Base-by-base conservation (phyloP, 352 stramenopile species). In the Pythium sukuiense region DNA sequence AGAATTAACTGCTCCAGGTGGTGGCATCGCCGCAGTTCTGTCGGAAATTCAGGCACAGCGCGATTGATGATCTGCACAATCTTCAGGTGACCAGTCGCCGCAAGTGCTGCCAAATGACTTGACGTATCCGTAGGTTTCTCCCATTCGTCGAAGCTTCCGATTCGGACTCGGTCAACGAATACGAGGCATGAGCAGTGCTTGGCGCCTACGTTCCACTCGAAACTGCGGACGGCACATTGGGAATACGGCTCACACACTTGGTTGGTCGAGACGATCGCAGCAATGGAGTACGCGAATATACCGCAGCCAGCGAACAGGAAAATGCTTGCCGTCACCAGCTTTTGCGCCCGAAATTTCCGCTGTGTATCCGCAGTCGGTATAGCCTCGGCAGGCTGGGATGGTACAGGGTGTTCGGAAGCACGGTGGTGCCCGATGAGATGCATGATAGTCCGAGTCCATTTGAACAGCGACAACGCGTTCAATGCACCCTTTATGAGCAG, bases 391-490 rank as follows among this genome's bases (percentile, higher is more conserved):
- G 32, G 32, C 8, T 35, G 5, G 29, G 45, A 30, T 30, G 20
- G n/a, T 18, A 29, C 29, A 14, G 16, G n/a, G 45, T 29, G 7
- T 12, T 52, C 1, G 2, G 2, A 11, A 5, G 45, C 24, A 30
- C 45, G 45, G 45, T 8, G 45, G 14, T 66, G 20, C 14, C 55
- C 61, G 4, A 53, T 52, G 13, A 41, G 60, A 33, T 67, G 33
- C 46, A 64, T 14, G 59, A 87, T 81, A 13, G 72, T 77, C 2
- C 73, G 77, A 20, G 54, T 64, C 74, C 79, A 85, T 56, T 85
- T 84, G 65, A 73, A 80, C 0, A 87, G 43, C 0, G 74, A 78
- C 1, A 83, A 56, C 6, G 73, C 18, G 39, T 81, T 78, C 11
- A 86, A 68, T 3, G 59, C 70, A 1, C 53, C 74, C 26, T 83